Conservation (phyloP, 208 protist species). For the Borovskyia barvae region DNA sequence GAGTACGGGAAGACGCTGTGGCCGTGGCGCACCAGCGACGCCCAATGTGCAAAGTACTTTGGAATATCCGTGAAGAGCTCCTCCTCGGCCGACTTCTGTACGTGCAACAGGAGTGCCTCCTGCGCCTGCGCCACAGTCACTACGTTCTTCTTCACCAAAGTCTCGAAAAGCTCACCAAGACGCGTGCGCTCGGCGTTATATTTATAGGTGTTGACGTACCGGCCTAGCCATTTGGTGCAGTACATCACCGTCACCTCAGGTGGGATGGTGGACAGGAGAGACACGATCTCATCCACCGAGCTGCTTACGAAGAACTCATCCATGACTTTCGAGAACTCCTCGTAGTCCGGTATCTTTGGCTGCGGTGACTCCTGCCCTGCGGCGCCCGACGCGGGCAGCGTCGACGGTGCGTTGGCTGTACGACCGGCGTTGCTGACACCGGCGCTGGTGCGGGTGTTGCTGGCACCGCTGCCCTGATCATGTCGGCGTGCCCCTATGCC, state of each 20-base stretch:
- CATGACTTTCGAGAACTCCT: conserved; percentile 74
- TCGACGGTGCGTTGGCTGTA: neutral
- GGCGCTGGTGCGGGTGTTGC: neutral
- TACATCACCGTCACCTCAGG: conserved; percentile 48
- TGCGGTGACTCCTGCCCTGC: conserved; percentile 16
- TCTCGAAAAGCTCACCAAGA: conserved; percentile 78
- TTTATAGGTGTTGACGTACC: conserved; percentile 70
- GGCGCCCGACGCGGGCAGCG: neutral
- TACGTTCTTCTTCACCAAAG: conserved; percentile 38
- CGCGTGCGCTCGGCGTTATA: conserved; percentile 68
- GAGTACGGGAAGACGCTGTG: conserved; percentile 53
- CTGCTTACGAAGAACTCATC: conserved; percentile 78
- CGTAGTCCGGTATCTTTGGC: conserved; percentile 44
- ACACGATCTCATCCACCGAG: conserved; percentile 53
- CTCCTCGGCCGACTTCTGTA: conserved; percentile 53
- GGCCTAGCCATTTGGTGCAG: conserved; percentile 51
- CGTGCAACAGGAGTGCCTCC: conserved; percentile 56
- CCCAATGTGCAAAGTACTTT: conserved; percentile 77
- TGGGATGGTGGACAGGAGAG: conserved; percentile 37
- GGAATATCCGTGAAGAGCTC: conserved; percentile 73
- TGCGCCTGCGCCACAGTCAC: conserved; percentile 45
- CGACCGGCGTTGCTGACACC: neutral
- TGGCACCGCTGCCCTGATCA: neutral
- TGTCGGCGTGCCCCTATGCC: conserved; percentile 25
- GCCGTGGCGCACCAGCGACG: conserved; percentile 64